A percentile compares a stretch with the other conserved stretches of the same genome.
These are phyloP conservation scores for Hevea brasiliensis DNA, from an alignment of 345 rosid species.

Conservation along the genomic window DNA sequence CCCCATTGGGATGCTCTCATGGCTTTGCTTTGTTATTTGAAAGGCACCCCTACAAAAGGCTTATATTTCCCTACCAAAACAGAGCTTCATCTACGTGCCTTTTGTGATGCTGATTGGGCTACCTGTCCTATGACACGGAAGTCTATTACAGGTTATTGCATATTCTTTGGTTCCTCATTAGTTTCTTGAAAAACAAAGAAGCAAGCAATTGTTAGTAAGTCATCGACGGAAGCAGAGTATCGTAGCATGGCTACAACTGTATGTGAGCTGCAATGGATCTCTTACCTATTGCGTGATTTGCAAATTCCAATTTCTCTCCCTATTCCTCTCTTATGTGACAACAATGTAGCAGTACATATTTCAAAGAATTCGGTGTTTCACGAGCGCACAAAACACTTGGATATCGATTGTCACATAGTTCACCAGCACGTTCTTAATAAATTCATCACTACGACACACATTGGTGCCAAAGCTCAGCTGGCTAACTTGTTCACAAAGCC, in stretches of 20 bases:
- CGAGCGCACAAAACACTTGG: background rate
- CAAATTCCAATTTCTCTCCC: background rate
- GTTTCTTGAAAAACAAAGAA: background rate
- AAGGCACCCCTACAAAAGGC: background rate
- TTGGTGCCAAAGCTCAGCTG: background rate
- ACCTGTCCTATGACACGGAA: background rate
- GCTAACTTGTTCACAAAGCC: too few species aligned
- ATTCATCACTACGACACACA: background rate
- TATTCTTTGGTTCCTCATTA: background rate
- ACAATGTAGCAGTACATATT: background rate
- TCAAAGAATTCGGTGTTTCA: background rate
- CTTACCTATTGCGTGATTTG: background rate
- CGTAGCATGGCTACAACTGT: background rate
- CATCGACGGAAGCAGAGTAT: background rate
- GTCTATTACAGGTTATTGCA: background rate
- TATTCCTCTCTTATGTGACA: background rate
- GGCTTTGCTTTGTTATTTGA: background rate
- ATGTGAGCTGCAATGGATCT: background rate
- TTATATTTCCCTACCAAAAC: background rate
- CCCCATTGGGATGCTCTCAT: too few species aligned
- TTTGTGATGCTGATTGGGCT: background rate
- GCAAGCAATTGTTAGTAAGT: too few species aligned
- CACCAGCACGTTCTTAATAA: too few species aligned
- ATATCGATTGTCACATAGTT: background rate
- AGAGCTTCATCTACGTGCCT: background rate